These are phyloP conservation scores for Solanum microdontum DNA, from an alignment of 257 asterid species.

Conservation along the genomic window DNA sequence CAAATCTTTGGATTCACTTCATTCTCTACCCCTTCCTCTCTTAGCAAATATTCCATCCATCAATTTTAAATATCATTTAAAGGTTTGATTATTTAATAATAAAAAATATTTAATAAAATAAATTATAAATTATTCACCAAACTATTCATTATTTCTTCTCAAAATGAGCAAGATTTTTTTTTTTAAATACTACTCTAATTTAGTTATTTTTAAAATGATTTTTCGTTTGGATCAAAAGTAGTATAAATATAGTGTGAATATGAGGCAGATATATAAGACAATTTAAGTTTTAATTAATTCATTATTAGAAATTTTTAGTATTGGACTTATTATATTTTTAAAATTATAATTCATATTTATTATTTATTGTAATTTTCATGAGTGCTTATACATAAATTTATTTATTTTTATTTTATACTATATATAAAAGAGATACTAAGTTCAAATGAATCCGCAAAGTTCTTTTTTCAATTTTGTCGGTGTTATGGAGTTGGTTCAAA, in stretches of 20 bases:
- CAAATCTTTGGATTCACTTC: background rate
- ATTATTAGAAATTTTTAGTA: background rate
- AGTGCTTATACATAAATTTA: too few species aligned
- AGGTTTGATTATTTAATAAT: background rate
- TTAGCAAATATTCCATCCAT: background rate
- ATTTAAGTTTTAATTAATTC: too few species aligned
- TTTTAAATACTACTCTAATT: too few species aligned
- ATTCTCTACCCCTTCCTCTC: background rate
- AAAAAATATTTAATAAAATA: background rate
- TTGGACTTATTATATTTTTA: fast-evolving
- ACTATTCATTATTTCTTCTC: background rate
- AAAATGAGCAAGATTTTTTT: background rate
- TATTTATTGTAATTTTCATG: background rate
- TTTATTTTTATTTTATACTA: too few species aligned
- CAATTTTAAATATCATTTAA: background rate
- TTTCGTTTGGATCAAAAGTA: background rate
- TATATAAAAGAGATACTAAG: too few species aligned
- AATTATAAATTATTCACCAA: background rate
- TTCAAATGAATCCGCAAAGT: background rate
- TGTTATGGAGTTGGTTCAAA: background rate
- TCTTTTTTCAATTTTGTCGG: background rate
- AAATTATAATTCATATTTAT: background rate
- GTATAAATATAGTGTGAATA: background rate
- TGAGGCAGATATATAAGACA: too few species aligned
- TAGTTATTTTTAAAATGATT: too few species aligned